These are phyloP conservation scores for Fusarium setosum DNA, from an alignment of 2,329 filamentous ascomycete genomes.

Conservation along the genomic window DNA sequence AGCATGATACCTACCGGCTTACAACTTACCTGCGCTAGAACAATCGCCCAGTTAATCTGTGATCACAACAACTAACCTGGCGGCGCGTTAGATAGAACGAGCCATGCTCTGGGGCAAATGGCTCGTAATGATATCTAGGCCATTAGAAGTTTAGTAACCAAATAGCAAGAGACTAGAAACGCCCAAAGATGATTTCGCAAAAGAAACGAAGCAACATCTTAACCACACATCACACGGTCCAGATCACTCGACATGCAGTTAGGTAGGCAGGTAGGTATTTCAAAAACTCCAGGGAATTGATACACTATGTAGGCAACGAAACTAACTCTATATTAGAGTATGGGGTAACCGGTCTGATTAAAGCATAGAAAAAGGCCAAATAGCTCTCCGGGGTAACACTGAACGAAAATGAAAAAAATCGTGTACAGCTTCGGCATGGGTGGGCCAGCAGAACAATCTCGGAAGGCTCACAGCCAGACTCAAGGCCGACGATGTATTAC, in stretches of 20 bases:
- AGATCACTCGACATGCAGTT: not conserved
- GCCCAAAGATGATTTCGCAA: too few relatives aligned
- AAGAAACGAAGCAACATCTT: too few relatives aligned
- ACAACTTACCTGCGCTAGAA: too few relatives aligned
- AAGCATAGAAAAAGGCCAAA: conserved; percentile 52
- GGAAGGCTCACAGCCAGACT: conserved; percentile 12
- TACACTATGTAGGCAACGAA: conserved; percentile 43
- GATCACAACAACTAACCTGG: too few relatives aligned
- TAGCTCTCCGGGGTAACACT: conserved; percentile 50
- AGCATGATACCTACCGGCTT: too few relatives aligned
- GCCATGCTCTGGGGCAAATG: too few relatives aligned
- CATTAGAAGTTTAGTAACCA: too few relatives aligned
- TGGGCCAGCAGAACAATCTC: conserved; percentile 4
- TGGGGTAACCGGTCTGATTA: conserved; percentile 52
- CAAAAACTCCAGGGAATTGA: conserved; percentile 40
- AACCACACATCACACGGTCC: not conserved
- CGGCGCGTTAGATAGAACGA: too few relatives aligned
- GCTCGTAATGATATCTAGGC: too few relatives aligned
- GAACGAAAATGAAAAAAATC: conserved; percentile 51
- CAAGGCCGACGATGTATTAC: conserved; percentile 9
- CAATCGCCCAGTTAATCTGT: too few relatives aligned
- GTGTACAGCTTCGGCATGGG: conserved; percentile 36
- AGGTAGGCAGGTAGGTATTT: not conserved
- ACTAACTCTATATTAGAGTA: conserved; percentile 47
- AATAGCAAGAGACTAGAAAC: too few relatives aligned